phyloP scores from a whole-genome alignment of 1,139 yeast species.

The Yamadazyma triangularis region DNA sequence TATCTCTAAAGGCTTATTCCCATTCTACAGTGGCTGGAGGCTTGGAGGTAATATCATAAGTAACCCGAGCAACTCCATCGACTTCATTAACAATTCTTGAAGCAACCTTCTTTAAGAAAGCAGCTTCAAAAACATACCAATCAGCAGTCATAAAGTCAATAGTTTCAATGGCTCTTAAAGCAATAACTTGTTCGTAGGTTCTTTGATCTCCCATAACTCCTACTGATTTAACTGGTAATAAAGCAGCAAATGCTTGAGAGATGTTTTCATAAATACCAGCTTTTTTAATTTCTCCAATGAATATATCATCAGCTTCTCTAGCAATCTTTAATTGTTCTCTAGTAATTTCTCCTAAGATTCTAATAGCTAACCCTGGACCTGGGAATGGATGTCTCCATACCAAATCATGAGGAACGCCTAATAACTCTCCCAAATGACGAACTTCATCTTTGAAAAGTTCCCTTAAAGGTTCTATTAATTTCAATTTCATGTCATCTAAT shows the following conservation, averaged over 20 bases:
- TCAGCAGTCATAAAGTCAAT: conserved; percentile 99
- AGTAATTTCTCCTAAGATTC: conserved; percentile 96
- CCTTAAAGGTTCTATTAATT: conserved; percentile 96
- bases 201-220: conserved; percentile 99
- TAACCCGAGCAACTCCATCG: conserved; percentile 97
- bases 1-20: too few relatives aligned
- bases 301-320: conserved; percentile 93
- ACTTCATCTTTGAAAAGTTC: conserved; percentile 99
- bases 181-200: conserved; percentile 98
- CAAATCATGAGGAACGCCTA: conserved; percentile 94
- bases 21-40: conserved; percentile 99
- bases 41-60: conserved; percentile 96
- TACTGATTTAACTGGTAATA: conserved; percentile 95
- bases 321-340: conserved; percentile 91
- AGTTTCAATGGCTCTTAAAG: conserved; percentile 96
- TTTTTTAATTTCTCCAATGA: conserved; percentile 89
- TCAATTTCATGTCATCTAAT: conserved; percentile 95
- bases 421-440: conserved; percentile 87
- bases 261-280: conserved; percentile 92
- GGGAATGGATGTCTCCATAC: conserved; percentile 99
- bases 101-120: conserved; percentile 88
- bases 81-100: conserved; percentile 98
- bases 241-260: conserved; percentile 96
- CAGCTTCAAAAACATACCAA: conserved; percentile 93
- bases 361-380: conserved; percentile 99